Evolutionary conservation across 1,284 basidiomycete species (phyloP).

Genomic region (Puccinia coronata): DNA sequence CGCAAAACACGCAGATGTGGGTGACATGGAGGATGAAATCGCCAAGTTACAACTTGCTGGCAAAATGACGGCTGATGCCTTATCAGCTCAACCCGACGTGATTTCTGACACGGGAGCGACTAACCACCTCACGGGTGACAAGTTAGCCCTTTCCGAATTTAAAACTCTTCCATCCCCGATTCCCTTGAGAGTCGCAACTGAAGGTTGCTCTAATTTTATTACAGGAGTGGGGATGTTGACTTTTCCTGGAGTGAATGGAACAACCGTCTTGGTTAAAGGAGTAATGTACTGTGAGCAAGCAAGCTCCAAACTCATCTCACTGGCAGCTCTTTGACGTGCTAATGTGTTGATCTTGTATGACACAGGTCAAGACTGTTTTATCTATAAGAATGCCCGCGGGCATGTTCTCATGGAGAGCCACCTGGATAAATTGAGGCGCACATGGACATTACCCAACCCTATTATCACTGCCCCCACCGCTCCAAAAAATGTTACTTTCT

Average conservation of each 20-base stretch:
- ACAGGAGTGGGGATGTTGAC: neutral
- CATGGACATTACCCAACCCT: too few relatives aligned
- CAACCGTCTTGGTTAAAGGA: neutral
- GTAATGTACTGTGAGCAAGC: conserved; percentile 26
- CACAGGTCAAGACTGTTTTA: neutral
- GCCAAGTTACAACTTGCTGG: neutral
- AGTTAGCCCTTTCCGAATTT: neutral
- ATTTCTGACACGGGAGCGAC: neutral
- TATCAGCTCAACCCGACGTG: neutral
- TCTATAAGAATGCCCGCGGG: too few relatives aligned
- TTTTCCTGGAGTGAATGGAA: conserved; percentile 28
- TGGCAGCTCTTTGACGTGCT: neutral
- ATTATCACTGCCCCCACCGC: too few relatives aligned
- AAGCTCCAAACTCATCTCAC: neutral
- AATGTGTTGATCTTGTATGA: neutral
- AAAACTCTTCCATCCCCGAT: neutral
- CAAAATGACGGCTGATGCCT: neutral
- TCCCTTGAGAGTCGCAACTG: conserved; percentile 19
- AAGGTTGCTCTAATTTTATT: too few relatives aligned
- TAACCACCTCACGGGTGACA: neutral
- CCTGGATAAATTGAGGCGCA: too few relatives aligned
- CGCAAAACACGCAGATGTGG: neutral
- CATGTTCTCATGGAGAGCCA: too few relatives aligned
- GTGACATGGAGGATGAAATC: neutral
- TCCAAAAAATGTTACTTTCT: too few relatives aligned